Evolutionary conservation across 176 grass and related monocot species (phyloP).

Genomic region (Zoysia japonica): DNA sequence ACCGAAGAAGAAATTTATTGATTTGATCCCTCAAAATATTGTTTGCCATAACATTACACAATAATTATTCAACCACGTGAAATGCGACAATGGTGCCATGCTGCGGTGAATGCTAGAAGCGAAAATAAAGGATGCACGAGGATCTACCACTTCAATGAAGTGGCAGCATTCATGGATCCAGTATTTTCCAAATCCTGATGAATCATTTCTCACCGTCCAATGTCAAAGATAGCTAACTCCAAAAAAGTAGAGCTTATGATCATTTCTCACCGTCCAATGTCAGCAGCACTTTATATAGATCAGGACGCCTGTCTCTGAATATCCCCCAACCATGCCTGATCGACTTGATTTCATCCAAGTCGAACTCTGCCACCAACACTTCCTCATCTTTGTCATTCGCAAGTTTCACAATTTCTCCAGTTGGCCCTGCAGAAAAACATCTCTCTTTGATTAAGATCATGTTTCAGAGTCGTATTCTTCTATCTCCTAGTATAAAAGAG

Average conservation of each 20-base stretch:
- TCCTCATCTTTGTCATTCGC: conserved; percentile 87
- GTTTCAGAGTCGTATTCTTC: background rate
- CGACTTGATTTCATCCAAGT: conserved; percentile 76
- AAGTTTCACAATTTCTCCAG: conserved; percentile 80
- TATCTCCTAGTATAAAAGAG: background rate
- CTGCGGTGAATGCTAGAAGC: background rate
- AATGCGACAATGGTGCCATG: background rate
- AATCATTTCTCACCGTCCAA: background rate
- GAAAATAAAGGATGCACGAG: background rate
- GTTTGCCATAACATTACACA: conserved; percentile 7
- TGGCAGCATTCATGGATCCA: background rate
- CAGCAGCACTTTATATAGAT: conserved; percentile 79
- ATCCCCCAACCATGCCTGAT: conserved; percentile 81
- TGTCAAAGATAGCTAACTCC: background rate
- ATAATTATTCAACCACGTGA: background rate
- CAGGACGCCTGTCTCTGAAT: conserved; percentile 83
- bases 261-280: conserved; percentile 68
- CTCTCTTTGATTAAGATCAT: no score
- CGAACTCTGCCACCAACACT: conserved; percentile 71
- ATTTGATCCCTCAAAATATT: background rate
- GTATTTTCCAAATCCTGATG: conserved; percentile 21
- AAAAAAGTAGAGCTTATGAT: conserved; percentile 8
- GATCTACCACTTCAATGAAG: conserved; percentile 7
- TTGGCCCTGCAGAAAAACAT: conserved; percentile 51
- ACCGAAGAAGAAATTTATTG: background rate